A percentile compares a stretch with the other conserved stretches of the same genome.
phyloP scores from a whole-genome alignment of 345 rosid genomes.

The Arabidopsis suecica region DNA sequence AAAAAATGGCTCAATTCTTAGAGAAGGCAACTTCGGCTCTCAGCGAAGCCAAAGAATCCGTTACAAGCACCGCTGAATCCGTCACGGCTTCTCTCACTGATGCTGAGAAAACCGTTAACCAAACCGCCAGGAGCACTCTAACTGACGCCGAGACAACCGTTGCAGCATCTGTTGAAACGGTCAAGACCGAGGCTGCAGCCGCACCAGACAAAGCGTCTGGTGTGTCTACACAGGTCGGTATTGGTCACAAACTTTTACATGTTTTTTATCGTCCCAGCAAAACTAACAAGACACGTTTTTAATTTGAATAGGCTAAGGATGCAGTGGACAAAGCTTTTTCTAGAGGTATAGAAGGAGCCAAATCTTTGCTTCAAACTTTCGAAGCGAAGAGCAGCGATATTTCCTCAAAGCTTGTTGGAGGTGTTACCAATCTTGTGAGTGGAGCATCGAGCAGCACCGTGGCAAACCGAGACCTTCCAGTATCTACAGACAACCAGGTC shows the following conservation, averaged over 20 bases:
- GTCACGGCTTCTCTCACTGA: slow-evolving; percentile 27
- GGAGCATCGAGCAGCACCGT: slow-evolving; percentile 45
- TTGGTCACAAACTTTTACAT: slow-evolving; percentile 16
- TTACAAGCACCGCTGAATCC: slow-evolving; percentile 33
- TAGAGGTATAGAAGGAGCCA: slow-evolving; percentile 42
- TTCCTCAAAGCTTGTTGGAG: slow-evolving; percentile 42
- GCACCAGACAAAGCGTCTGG: slow-evolving; percentile 29
- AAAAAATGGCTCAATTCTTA: slow-evolving; percentile 16
- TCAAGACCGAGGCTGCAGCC: slow-evolving; percentile 36
- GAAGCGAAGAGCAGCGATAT: slow-evolving; percentile 40
- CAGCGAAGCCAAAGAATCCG: slow-evolving; percentile 33
- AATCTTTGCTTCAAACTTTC: slow-evolving; percentile 16
- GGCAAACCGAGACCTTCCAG: slow-evolving; percentile 38
- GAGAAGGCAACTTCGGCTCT: slow-evolving; percentile 39
- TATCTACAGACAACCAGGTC: slow-evolving; percentile 48
- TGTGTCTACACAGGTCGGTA: slow-evolving; percentile 34
- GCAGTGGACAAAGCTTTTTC: slow-evolving; percentile 38
- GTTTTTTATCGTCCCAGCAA: not conserved
- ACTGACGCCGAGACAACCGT: slow-evolving; percentile 21
- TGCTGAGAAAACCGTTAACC: slow-evolving; percentile 32
- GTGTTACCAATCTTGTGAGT: slow-evolving; percentile 25
- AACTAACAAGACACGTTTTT: not conserved
- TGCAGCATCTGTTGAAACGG: slow-evolving; percentile 32
- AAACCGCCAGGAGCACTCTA: slow-evolving; percentile 13
- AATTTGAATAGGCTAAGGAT: slow-evolving; percentile 33